A percentile compares a stretch with the other conserved stretches of the same genome.
Conservation (phyloP, 2,329 filamentous ascomycete genomes). For the Knoxdaviesia proteae region DNA sequence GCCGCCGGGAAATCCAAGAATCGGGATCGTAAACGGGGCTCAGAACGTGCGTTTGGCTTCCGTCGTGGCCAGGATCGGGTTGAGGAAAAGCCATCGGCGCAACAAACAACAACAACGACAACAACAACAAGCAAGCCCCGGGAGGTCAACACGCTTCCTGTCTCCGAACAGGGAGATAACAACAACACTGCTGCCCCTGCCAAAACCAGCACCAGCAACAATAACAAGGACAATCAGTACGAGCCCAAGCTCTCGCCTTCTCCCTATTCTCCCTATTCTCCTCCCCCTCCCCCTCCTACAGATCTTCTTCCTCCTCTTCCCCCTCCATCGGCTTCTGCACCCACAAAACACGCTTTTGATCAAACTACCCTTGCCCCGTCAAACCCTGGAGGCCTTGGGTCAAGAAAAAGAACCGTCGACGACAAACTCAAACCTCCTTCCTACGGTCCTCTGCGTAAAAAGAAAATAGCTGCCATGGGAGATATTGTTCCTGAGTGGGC, state of each 20-base stretch:
- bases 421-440: conserved; percentile 42
- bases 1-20: conserved; percentile 10
- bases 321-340: conserved; percentile 7
- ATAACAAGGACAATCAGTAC: conserved; percentile 5
- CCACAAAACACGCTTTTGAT: conserved; percentile 4
- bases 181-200: conserved; percentile 3
- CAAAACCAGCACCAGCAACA: not conserved
- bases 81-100: not conserved
- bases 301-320: conserved; percentile 5
- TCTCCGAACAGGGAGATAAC: not conserved
- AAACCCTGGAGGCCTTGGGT: conserved; percentile 24
- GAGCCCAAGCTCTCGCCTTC: conserved; percentile 1
- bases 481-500: conserved; percentile 31
- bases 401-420: conserved; percentile 53
- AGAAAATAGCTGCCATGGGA: conserved; percentile 27
- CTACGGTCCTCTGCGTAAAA: conserved; percentile 30
- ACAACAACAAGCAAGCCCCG: not conserved
- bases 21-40: not conserved
- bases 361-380: conserved; percentile 6
- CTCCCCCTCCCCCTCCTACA: conserved; percentile 6
- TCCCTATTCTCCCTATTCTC: conserved; percentile 4
- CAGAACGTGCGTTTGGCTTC: not conserved
- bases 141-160: not conserved
- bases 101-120: not conserved
- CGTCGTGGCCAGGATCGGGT: not conserved